Evolutionary conservation across 257 asterid species (phyloP), one percentile per base, ranked within the genome.

Genomic region (Fraxinus anomala): DNA sequence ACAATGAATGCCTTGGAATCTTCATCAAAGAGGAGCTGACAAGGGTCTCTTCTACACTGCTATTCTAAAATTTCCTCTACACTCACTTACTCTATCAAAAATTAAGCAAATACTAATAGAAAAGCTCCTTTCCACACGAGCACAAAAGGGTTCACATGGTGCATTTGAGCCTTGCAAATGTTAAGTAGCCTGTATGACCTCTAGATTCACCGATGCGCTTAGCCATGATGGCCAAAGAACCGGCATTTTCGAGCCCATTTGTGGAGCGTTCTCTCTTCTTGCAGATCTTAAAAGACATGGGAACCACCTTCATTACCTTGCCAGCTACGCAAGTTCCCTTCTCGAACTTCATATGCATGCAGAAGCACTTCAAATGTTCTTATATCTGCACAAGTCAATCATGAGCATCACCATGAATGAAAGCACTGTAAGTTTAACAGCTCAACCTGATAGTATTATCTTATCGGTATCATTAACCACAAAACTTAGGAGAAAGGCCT

Each of bases 161-260:
- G 83, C 97, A 90, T 44, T 83, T 82, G 72, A 91, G 93, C 83
- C 97, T 86, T 1, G 98, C 99, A 83, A 95, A 95, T 59, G 98
- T 95, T 89, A 95, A 86, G 73, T 90, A 93, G 73, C 99, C 97
- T 0, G 97, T 91, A 37, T 95, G 99, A 72, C 97, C 97, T 83
- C 92, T 89, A 37, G 91, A 85, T 78, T 91, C 99, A 13, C 94
- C 86, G 14, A 76, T 83, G 66, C 91, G 90, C 80, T 86, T 88
- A 19, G 94, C 95, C 88, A 87, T 68, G 30, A 89, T 74, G 1
- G 82, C 61, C 31, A 85, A 82, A 79, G 91, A 82, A 76, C 16
- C 77, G 16, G 89, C 78, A 34, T 80, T 74, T 56, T 89, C 96
- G 34, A 68, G 73, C 34, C 84, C 90, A 47, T 90, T 82, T n/a